Base-by-base conservation (phyloP, 805 yeast genomes). In the Saccharomycopsis sp. region DNA sequence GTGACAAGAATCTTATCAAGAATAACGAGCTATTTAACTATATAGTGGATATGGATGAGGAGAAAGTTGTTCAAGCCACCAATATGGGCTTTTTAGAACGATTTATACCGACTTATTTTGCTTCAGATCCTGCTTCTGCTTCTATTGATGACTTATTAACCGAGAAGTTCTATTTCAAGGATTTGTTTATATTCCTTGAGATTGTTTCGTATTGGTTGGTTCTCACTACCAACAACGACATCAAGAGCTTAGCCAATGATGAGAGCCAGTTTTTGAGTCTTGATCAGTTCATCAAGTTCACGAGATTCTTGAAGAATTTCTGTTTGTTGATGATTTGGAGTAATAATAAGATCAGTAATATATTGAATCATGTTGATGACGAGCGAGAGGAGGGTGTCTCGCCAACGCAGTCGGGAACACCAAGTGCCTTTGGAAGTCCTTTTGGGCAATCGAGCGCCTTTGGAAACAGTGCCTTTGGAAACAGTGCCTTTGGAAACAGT, bases 181-280 rank as follows among this genome's bases (percentile, higher is more conserved):
- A 72, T 35, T 66, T 86, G 1, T 75, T 72, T 51, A 67, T 85
- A 0, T 79, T 84, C 60, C 75, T 85, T 58, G 89, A 87, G 62
- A 66, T 86, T 8, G 78, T 83, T 60, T 82, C 90, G 0, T 86
- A 84, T 64, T 80, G 87, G 80, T 69, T 87, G 49, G 77, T 82
- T 24, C 82, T 87, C 7, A 79, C 88, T 1, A 85, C 82, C 2
- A 44, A 53, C 9, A 35, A 22, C 3, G 56, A 54, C 29, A 42
- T n/a, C 52, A 19, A 47, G 15, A 25, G 19, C 2, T 29, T 12
- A 53, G 78, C 80, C 57, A 69, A 67, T 9, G 72, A 69, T 3
- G 77, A 76, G 20, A 73, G 66, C 2, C 68, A 72, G 29, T 74
- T 80, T 38, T 68, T 84, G 15, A 64, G 70, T 3, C 62, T 67